These are phyloP conservation scores for Juglanconis oblonga DNA, from an alignment of 2,329 filamentous ascomycete genomes.

Conservation along the genomic window DNA sequence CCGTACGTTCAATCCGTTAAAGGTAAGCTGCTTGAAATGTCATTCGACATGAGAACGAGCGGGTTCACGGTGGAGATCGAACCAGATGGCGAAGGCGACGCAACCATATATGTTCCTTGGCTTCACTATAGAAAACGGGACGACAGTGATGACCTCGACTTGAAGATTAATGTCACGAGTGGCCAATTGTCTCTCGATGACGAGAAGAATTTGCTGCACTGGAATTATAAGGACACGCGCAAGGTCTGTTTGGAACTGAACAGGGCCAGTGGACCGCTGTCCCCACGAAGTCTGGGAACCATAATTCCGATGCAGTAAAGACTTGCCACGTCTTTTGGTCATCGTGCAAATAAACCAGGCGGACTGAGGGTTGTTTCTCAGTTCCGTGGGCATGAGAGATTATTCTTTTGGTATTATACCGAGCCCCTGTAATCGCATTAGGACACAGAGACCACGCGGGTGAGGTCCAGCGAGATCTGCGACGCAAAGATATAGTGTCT, in stretches of 20 bases:
- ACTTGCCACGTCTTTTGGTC: neutral
- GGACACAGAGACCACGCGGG: neutral
- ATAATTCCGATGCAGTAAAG: neutral
- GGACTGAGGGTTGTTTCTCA: too few relatives aligned
- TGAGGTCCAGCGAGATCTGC: slow-evolving; percentile 18
- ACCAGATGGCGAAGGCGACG: neutral
- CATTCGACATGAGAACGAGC: slow-evolving; percentile 2
- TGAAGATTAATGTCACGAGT: neutral
- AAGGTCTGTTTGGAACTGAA: neutral
- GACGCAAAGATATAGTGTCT: slow-evolving; percentile 27
- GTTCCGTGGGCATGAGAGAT: too few relatives aligned
- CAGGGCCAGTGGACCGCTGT: neutral
- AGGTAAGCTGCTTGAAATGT: neutral
- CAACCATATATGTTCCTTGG: neutral
- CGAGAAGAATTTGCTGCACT: neutral
- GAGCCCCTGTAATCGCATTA: neutral
- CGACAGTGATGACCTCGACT: neutral
- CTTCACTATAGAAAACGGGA: slow-evolving; percentile 1
- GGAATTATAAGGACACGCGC: neutral
- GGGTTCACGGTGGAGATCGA: neutral
- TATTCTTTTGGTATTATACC: too few relatives aligned
- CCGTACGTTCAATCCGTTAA: slow-evolving; percentile 19
- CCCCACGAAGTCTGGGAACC: neutral
- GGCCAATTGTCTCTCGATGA: neutral
- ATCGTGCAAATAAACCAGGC: too few relatives aligned